Evolutionary conservation across 805 yeast genomes (phyloP), one percentile per base, ranked within the genome.

Genomic region (Kluyveromyces nonfermentans): DNA sequence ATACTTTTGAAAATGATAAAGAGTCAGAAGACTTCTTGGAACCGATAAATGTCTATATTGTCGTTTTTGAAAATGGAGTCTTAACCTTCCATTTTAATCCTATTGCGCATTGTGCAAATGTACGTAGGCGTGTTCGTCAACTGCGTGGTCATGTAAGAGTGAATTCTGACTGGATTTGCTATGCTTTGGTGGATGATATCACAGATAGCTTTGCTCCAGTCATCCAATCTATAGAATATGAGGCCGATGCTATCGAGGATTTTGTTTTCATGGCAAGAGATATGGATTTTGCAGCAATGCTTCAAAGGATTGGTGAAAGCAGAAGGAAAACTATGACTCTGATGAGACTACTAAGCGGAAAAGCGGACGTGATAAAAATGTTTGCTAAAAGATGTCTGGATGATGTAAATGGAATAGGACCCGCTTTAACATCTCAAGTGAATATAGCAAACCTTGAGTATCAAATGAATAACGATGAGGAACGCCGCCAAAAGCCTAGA

Each of bases 291-390:
- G 74, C 85, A 44, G 67, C 68, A 19, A 85, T 90, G 89, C 68
- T 90, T 53, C 74, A 78, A 52, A 74, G 82, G 50, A 87, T 90
- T 52, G 96, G 96, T 46, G 89, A 86, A 60, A 78, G 95, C 9
- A 77, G 97, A 63, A 75, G 90, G 50, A 85, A 83, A 58, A 94
- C 89, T 30, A 90, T 90, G 97, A 82, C 95, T 1, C 65, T 90
- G 57, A 80, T 89, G 85, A 75, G 97, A 56, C 69, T 90, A 50
- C 71, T 90, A 41, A 80, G 90, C 34, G 96, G 96, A 50, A 90
- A 90, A 61, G 97, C 97, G 0, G 97, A 90, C 62, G 97, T 90
- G 43, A 85, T 90, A 56, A 84, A 85, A 54, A 89, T 88, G 94
- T 87, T 90, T 69, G 93, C 96, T 33, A 90, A 90, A 62, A 74